Evolutionary conservation across 495 filamentous ascomycete genomes (phyloP), one percentile per base, ranked within the genome.

Genomic region (Cryomyces minteri): DNA sequence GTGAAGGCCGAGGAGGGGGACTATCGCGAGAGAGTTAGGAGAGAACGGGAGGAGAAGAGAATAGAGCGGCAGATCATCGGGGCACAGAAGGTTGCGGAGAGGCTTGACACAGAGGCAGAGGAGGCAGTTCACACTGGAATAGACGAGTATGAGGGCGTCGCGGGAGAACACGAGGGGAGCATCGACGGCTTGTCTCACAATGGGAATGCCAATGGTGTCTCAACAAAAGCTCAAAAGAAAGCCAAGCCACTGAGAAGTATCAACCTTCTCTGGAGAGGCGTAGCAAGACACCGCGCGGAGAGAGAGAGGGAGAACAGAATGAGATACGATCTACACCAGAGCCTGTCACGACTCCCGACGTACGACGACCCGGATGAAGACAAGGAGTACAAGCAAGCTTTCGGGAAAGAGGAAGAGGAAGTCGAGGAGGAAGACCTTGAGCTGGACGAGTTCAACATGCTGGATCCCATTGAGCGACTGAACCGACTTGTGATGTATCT

Each of bases 351-450:
- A n/a, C 58, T 76, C 31, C 67, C 71, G 5, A 68, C 58, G 5
- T 74, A 71, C 52, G 62, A 68, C 31, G 68, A 74, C 42, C 56
- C 60, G 0, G 70, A 73, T 10, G 62, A 75, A 12, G 76, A 78
- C 29, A 53, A 60, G 9, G 70, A 77, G 0, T 74, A 80, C 48
- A 62, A 66, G 45, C 57, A 66, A n/a, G 73, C 72, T 0, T 59
- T 76, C n/a, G 70, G 70, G 2, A 58, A 50, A 8, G 58, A 62
- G 34, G 71, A 75, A 5, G 77, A 85, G 48, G 82, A 90, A 40
- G 47, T 83, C 5, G 83, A 88, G 34, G 80, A 85, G 43, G 86
- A 90, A 44, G 90, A 98, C 56, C 57, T 69, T 1, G 84, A 94
- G 57, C 55, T 99, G 41, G 80, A 86, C n/a, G 82, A 72, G 37